phyloP scores from a whole-genome alignment of 352 stramenopile species.

The Phytophthora sojae region DNA sequence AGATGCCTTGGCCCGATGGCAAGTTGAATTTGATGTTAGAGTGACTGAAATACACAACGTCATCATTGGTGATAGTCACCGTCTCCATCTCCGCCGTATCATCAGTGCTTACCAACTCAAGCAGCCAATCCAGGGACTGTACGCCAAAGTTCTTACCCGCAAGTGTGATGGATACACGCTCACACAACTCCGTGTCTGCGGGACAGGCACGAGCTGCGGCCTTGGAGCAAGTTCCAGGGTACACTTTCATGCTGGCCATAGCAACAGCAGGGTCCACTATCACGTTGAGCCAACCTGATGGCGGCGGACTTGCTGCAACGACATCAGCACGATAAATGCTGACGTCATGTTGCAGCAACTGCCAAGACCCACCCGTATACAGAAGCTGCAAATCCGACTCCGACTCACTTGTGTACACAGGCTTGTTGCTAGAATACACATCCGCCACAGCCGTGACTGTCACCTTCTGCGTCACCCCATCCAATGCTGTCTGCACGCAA shows the following conservation, averaged over 20 bases:
- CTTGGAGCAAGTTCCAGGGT: constrained; percentile 45
- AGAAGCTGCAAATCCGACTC: constrained; percentile 37
- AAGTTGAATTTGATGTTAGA: constrained; percentile 65
- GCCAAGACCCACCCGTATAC: constrained; percentile 47
- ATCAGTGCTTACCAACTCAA: constrained; percentile 43
- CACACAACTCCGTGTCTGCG: constrained; percentile 49
- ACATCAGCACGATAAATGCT: constrained; percentile 36
- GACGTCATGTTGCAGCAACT: constrained; percentile 29
- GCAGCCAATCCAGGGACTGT: constrained; percentile 46
- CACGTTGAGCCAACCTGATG: constrained; percentile 44
- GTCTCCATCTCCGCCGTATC: constrained; percentile 19
- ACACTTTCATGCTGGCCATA: constrained; percentile 41
- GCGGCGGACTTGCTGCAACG: constrained; percentile 37
- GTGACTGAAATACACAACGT: constrained; percentile 70
- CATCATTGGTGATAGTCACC: constrained; percentile 40
- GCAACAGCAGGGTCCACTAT: constrained; percentile 18
- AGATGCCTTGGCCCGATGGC: constrained; percentile 55
- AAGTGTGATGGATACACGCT: constrained; percentile 55
- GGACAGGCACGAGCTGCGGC: constrained; percentile 41
- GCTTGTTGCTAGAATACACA: constrained; percentile 50
- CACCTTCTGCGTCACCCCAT: constrained; percentile 25
- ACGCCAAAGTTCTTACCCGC: constrained; percentile 63
- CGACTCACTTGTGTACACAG: constrained; percentile 40
- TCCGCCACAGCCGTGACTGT: constrained; percentile 42
- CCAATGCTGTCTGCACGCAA: constrained; percentile 43